phyloP scores from a whole-genome alignment of 352 stramenopile species.

The Phytophthora litchii region DNA sequence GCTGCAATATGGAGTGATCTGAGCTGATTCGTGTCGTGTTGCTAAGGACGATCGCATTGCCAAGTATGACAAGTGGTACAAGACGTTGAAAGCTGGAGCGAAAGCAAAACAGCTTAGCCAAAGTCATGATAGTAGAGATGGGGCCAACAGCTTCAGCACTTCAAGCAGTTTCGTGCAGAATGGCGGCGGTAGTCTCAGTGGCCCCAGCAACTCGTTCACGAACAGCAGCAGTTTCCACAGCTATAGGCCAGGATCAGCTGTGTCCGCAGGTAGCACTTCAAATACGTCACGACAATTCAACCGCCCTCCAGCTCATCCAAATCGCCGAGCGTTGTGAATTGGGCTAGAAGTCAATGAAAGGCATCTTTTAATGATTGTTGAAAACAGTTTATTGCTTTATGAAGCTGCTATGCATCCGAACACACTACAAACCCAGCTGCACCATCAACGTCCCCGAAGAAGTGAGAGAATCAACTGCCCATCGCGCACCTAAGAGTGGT shows the following conservation, averaged over 20 bases:
- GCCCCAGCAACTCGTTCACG: conserved; percentile 61
- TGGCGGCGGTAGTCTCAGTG: conserved; percentile 28
- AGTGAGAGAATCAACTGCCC: conserved; percentile 34
- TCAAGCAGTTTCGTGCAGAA: conserved; percentile 43
- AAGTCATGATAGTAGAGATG: conserved; percentile 37
- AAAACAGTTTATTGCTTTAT: conserved; percentile 39
- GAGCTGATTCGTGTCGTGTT: conserved; percentile 5
- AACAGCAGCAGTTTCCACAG: conserved; percentile 68
- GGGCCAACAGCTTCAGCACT: conserved; percentile 43
- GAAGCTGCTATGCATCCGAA: conserved; percentile 33
- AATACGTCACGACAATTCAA: conserved; percentile 32
- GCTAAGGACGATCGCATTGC: conserved; percentile 68
- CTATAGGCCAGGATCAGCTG: conserved; percentile 23
- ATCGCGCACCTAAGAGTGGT: conserved; percentile 80
- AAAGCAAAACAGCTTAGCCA: conserved; percentile 85
- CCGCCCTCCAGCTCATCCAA: conserved; percentile 71
- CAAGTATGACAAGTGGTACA: conserved; percentile 90
- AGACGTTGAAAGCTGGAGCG: conserved; percentile 81
- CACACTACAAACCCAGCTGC: conserved; percentile 16
- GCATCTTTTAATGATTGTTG: conserved; percentile 14
- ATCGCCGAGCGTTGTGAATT: conserved; percentile 59
- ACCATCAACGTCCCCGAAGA: conserved; percentile 21
- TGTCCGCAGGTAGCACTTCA: conserved; percentile 22
- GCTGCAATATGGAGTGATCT: neutral
- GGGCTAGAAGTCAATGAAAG: neutral